Evolutionary conservation across 345 rosid species (phyloP), one percentile per base, ranked within the genome.

Genomic region (Rhizophora mangle): DNA sequence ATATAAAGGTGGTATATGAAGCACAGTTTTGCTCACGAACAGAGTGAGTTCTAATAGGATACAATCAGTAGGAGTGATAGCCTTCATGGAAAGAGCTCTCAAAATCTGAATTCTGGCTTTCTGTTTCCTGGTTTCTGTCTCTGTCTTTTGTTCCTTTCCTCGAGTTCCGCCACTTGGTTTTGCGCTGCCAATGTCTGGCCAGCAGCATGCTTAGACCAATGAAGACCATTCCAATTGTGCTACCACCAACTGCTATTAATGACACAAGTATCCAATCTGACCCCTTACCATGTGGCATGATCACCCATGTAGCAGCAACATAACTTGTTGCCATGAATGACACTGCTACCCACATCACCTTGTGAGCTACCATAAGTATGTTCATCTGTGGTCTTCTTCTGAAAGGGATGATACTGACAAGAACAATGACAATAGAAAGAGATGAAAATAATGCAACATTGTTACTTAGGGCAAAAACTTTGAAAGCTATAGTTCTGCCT

Each of bases 381-480:
- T 36, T 72, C 69, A 34, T 70, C 6, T 71, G 67, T 36, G 75
- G 62, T 6, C 60, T 63, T 9, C 68, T 68, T 7, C 6, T 53
- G 13, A 73, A 81, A 0, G 85, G 77, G 19, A 84, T 70, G 60
- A 81, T 55, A 58, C 75, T 79, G 0, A 70, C 24, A 6, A 74
- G 79, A 79, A 74, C 71, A 37, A 74, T 37, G 20, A 74, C 82
- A 20, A 81, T 70, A 51, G 81, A 60, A 22, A 79, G 29, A 6
- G 85, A 76, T 63, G 74, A 60, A 68, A 76, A 83, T 67, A 83
- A 70, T 0, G 85, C 81, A 1, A 81, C 66, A 69, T 62, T 81
- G 67, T 81, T 81, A 68, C 83, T 64, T 32, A 83, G 24, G 3
- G 67, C 53, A 62, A 83, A 81, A 16, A 76, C 62, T 56, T 63